Evolutionary conservation across 148 eudicot genomes (phyloP), one percentile per base, ranked within the genome.

Genomic region (Silene conica): DNA sequence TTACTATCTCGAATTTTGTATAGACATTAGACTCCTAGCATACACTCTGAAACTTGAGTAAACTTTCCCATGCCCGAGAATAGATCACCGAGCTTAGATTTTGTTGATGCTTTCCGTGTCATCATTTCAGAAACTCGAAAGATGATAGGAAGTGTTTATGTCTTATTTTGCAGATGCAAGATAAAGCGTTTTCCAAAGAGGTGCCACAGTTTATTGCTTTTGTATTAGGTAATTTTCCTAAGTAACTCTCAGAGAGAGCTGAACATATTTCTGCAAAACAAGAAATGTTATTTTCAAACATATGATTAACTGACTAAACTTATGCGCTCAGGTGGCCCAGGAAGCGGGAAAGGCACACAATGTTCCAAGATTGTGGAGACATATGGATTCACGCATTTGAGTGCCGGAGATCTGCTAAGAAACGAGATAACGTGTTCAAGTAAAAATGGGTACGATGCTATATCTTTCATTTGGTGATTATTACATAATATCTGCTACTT

Each of bases 291-390:
- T n/a, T 10, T 59, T 59, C 43, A 25, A 28, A 5, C 61, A 38
- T 22, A 56, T 20, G 69, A 56, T 22, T 70, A 41, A 71, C 14
- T 70, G 46, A 66, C 73, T 74, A 12, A 67, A 52, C 5, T 6
- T 64, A 34, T 79, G 67, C 66, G 82, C 73, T 57, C 73, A 94
- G 98, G 98, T 76, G 98, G 98, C 58, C 98, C 98, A 20, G 98
- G 98, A 74, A 90, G 97, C 52, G 98, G 98, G 74, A 94, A 94
- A 83, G 98, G 98, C 69, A 94, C 98, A 19, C 98, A 92, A 72
- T 94, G 98, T 85, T 34, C 72, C 48, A 89, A 75, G 80, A 91
- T 94, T 67, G 97, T 81, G 55, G 89, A 91, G 60, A 85, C 87
- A 67, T 91, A 77, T 85, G 98, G 98, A 25, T 88, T 94, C 76